phyloP scores from a whole-genome alignment of 495 filamentous ascomycete genomes.

The Aspergillus mulundensis region DNA sequence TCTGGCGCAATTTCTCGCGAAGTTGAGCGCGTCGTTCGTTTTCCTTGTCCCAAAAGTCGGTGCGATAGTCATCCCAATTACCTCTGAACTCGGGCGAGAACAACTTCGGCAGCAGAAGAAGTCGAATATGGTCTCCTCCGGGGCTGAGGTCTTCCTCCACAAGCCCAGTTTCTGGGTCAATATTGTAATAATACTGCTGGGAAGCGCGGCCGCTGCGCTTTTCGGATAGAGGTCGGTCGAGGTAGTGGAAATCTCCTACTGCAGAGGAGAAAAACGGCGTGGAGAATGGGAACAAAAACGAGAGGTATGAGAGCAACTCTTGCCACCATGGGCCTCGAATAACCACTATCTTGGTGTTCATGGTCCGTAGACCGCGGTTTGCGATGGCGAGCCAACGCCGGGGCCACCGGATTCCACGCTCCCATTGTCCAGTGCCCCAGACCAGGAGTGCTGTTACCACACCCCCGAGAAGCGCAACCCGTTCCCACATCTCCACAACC shows the following conservation, averaged over 20 bases:
- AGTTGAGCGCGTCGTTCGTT: constrained; percentile 80
- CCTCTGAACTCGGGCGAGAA: constrained; percentile 95
- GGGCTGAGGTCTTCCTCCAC: constrained; percentile 78
- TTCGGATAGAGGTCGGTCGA: constrained; percentile 52
- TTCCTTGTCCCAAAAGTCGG: constrained; percentile 95
- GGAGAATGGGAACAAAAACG: constrained; percentile 72
- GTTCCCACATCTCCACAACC: constrained; percentile 84
- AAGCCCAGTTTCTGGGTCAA: constrained; percentile 53
- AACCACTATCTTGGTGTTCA: constrained; percentile 94
- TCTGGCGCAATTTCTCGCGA: constrained; percentile 60
- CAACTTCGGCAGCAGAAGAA: constrained; percentile 87
- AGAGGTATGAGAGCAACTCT: constrained; percentile 63
- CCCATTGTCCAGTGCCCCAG: constrained; percentile 94
- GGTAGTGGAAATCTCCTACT: constrained; percentile 61
- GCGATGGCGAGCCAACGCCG: constrained; percentile 82
- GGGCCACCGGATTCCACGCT: constrained; percentile 91
- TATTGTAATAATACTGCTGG: constrained; percentile 37
- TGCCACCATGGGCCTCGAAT: constrained; percentile 80
- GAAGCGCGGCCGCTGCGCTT: constrained; percentile 39
- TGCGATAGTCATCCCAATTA: constrained; percentile 91
- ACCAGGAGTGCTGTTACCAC: constrained; percentile 76
- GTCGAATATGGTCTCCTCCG: constrained; percentile 85
- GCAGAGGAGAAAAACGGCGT: constrained; percentile 59
- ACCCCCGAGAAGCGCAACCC: constrained; percentile 82
- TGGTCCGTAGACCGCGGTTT: constrained; percentile 81